phyloP scores from a whole-genome alignment of 208 protist species.

The Trypanosoma conorhini region DNA sequence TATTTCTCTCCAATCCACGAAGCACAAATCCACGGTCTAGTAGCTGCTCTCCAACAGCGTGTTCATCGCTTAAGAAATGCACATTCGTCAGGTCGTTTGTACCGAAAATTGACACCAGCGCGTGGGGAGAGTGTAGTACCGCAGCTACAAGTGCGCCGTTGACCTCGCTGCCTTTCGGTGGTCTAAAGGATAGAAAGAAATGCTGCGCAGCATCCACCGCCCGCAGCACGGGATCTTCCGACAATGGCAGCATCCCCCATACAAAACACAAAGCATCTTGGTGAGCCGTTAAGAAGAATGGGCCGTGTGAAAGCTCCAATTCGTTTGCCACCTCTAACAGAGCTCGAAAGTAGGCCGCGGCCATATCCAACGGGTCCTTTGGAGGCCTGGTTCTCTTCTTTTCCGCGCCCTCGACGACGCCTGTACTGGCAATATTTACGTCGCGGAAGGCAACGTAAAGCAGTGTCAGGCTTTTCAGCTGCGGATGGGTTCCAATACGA shows the following conservation, averaged over 20 bases:
- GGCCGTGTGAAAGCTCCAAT: constrained; percentile 17
- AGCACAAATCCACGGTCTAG: constrained; percentile 49
- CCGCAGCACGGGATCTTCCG: constrained; percentile 55
- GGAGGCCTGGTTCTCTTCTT: constrained; percentile 15
- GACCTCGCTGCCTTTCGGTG: constrained; percentile 26
- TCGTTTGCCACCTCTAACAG: constrained; percentile 37
- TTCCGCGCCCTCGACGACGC: neutral
- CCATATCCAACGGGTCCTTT: constrained; percentile 28
- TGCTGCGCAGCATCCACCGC: constrained; percentile 54
- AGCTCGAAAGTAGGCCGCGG: constrained; percentile 42
- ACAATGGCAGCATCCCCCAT: constrained; percentile 66
- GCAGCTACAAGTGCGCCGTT: constrained; percentile 47
- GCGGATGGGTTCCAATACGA: neutral
- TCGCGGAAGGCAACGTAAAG: constrained; percentile 72
- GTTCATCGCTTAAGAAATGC: constrained; percentile 66
- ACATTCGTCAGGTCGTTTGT: constrained; percentile 37
- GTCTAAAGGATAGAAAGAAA: constrained; percentile 45
- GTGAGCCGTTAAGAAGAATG: constrained; percentile 58
- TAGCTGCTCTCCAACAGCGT: constrained; percentile 40
- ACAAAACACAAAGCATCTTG: constrained; percentile 61
- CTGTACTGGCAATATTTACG: neutral
- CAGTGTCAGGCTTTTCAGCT: constrained; percentile 63
- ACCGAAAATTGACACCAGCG: constrained; percentile 56
- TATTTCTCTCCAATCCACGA: constrained; percentile 24
- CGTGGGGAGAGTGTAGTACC: constrained; percentile 57